phyloP scores from a whole-genome alignment of 2,329 filamentous ascomycete genomes.

The Fusarium aywerte region DNA sequence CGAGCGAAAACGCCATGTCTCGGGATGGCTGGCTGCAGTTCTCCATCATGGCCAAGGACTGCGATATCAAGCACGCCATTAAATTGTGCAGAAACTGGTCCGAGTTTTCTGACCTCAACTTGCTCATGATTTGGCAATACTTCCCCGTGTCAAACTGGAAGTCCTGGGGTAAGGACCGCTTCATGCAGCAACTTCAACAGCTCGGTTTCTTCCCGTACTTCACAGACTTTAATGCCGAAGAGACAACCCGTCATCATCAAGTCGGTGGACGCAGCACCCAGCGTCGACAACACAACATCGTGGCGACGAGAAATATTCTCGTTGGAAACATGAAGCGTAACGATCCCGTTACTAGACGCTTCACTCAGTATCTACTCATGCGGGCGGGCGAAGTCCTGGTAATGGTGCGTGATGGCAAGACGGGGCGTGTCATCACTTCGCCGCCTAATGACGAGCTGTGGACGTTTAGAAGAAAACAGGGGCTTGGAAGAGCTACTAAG shows the following conservation, averaged over 20 bases:
- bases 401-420: conserved; percentile 47
- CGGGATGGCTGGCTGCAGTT: conserved; percentile 50
- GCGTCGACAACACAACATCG: conserved; percentile 43
- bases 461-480: conserved; percentile 44
- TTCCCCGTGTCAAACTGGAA: conserved; percentile 47
- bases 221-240: conserved; percentile 40
- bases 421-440: conserved; percentile 46
- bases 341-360: conserved; percentile 44
- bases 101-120: conserved; percentile 46
- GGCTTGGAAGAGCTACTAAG: conserved; percentile 44
- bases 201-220: conserved; percentile 47
- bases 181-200: conserved; percentile 44
- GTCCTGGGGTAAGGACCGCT: conserved; percentile 36
- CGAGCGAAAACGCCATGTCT: conserved; percentile 47
- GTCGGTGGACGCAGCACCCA: conserved; percentile 32
- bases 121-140: conserved; percentile 42
- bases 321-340: conserved; percentile 47
- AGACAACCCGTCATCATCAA: conserved; percentile 31
- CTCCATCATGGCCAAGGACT: conserved; percentile 47
- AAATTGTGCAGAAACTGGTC: conserved; percentile 47
- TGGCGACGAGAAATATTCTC: conserved; percentile 46
- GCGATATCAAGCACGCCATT: conserved; percentile 44
- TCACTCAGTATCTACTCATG: conserved; percentile 46
- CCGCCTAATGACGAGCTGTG: conserved; percentile 42
- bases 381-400: conserved; percentile 43